Percentiles rank a stretch among this genome's conserved stretches.
These are phyloP conservation scores for Jatropha multifida DNA, from an alignment of 441 rosid species.

Conservation along the genomic window DNA sequence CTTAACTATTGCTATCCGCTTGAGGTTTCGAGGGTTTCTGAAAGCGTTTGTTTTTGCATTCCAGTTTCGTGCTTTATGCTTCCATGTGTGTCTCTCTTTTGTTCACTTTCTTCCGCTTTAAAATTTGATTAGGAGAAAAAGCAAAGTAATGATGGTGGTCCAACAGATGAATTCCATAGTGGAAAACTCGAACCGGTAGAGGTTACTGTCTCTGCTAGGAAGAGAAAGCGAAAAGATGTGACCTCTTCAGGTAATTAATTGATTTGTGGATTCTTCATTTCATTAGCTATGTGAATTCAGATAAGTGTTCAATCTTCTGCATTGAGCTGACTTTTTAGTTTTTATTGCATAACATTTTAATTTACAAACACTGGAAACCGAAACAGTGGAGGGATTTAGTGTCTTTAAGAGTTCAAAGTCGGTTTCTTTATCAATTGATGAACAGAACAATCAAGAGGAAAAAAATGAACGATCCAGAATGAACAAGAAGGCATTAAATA, in stretches of 20 bases:
- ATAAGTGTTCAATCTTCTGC: not conserved
- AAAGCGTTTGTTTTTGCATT: conserved; percentile 28
- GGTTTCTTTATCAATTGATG: conserved; percentile 15
- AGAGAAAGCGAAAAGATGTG: conserved; percentile 59
- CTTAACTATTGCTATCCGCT: too few species aligned
- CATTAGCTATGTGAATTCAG: not conserved
- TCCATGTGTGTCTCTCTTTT: not conserved
- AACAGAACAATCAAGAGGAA: conserved; percentile 31
- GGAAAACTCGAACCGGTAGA: conserved; percentile 33
- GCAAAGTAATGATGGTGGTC: conserved; percentile 32
- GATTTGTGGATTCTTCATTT: not conserved
- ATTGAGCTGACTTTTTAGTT: not conserved
- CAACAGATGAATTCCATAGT: conserved; percentile 30
- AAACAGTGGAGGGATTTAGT: conserved; percentile 67
- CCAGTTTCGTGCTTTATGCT: not conserved
- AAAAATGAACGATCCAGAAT: conserved; percentile 23
- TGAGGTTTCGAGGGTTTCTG: too few species aligned
- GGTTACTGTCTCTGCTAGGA: conserved; percentile 35
- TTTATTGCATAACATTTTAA: not conserved
- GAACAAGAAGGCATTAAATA: conserved; percentile 53
- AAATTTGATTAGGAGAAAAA: conserved; percentile 39
- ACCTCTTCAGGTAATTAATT: conserved; percentile 41
- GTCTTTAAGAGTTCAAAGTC: conserved; percentile 66
- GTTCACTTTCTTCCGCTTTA: not conserved
- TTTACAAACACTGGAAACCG: conserved; percentile 29